These are phyloP conservation scores for Phyllachora maydis DNA, from an alignment of 2,329 filamentous ascomycete species.

Conservation along the genomic window DNA sequence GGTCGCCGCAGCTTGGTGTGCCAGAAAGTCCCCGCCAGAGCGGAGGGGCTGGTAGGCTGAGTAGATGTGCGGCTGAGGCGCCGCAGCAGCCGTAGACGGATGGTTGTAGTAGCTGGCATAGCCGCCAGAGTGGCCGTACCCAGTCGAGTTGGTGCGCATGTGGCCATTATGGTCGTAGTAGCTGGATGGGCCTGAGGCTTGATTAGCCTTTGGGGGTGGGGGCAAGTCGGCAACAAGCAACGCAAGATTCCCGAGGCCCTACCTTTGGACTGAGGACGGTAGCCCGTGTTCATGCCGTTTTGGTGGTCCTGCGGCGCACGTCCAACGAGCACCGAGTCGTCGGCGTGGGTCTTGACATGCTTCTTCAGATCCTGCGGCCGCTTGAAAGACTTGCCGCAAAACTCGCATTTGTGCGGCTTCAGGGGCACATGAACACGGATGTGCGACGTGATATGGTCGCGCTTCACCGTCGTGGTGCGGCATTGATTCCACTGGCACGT, in stretches of 20 bases:
- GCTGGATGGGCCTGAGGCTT: slow-evolving; percentile 24
- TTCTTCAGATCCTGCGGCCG: slow-evolving; percentile 97
- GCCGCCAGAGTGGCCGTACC: slow-evolving; percentile 28
- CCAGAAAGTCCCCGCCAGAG: slow-evolving; percentile 37
- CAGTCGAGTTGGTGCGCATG: slow-evolving; percentile 33
- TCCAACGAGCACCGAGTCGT: slow-evolving; percentile 57
- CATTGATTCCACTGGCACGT: slow-evolving; percentile 96
- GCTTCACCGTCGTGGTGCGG: slow-evolving; percentile 91
- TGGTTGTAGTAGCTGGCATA: slow-evolving; percentile 42
- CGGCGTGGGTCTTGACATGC: slow-evolving; percentile 96
- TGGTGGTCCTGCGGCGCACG: slow-evolving; percentile 29
- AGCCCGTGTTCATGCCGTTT: slow-evolving; percentile 25
- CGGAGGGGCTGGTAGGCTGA: slow-evolving; percentile 44
- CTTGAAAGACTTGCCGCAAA: slow-evolving; percentile 98
- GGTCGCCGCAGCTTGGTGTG: slow-evolving; percentile 27
- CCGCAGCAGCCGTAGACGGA: too few relatives aligned
- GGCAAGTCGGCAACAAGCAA: too few relatives aligned
- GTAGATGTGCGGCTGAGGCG: too few relatives aligned
- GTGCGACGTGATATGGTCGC: slow-evolving; percentile 97
- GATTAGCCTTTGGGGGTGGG: slow-evolving; percentile 31
- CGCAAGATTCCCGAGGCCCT: too few relatives aligned
- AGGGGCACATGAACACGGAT: slow-evolving; percentile 97
- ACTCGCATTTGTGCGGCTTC: slow-evolving; percentile 98
- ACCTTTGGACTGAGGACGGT: too few relatives aligned
- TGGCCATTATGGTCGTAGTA: slow-evolving; percentile 47